Percentiles rank a stretch among this genome's conserved stretches.
phyloP scores from a whole-genome alignment of 2,329 filamentous ascomycete species.

The Aspergillus sp. region DNA sequence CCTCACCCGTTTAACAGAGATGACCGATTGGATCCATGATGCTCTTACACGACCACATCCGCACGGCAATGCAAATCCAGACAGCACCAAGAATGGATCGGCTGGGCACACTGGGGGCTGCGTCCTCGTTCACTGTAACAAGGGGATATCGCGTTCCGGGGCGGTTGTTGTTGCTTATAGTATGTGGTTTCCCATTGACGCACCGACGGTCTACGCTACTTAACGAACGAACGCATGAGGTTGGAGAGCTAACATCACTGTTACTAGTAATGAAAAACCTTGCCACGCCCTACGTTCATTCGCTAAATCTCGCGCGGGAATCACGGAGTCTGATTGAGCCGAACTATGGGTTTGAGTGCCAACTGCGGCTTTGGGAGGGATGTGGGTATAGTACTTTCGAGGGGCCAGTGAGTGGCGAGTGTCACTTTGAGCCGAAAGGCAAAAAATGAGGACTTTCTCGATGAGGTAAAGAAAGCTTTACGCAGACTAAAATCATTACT shows the following conservation, averaged over 20 bases:
- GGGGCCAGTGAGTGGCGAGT: background rate
- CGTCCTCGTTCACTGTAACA: conserved; percentile 7
- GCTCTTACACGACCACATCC: background rate
- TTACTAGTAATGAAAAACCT: conserved; percentile 1
- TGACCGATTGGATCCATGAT: background rate
- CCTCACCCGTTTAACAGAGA: background rate
- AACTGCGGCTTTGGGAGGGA: conserved; percentile 1
- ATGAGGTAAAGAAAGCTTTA: background rate
- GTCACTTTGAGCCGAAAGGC: background rate
- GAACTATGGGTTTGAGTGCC: conserved; percentile 8
- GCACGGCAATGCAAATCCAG: background rate
- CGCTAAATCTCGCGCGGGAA: background rate
- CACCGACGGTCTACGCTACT: no score
- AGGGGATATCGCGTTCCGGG: conserved; percentile 6
- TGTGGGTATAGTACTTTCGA: background rate
- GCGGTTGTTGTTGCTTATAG: conserved; percentile 7
- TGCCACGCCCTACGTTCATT: background rate
- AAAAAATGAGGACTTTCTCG: background rate
- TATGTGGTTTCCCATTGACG: background rate
- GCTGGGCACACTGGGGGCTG: background rate
- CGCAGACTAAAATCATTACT: background rate
- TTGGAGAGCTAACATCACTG: background rate
- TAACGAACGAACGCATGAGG: background rate
- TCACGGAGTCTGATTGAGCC: background rate
- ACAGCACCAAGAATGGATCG: background rate